phyloP scores from a whole-genome alignment of 495 filamentous ascomycete species.

The Hypoxylon lenormandii region DNA sequence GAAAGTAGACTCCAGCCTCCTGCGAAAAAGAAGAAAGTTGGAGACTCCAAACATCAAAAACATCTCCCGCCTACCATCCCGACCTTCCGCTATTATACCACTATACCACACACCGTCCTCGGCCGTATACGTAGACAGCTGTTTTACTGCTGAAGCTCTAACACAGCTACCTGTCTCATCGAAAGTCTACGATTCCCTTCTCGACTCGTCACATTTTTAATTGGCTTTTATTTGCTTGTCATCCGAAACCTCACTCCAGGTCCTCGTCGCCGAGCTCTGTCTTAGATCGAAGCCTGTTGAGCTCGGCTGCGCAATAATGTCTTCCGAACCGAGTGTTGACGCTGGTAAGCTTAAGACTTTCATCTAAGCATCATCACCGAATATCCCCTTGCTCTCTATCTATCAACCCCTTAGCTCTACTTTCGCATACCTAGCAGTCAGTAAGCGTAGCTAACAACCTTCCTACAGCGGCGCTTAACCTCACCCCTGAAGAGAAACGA shows the following conservation, averaged over 20 bases:
- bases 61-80: constrained; percentile 26
- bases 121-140: constrained; percentile 7
- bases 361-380: constrained; percentile 5
- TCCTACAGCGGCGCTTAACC: constrained; percentile 75
- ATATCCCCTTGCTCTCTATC: constrained; percentile 10
- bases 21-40: constrained; percentile 41
- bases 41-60: constrained; percentile 44
- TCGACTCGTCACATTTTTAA: constrained; percentile 24
- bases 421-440: background rate
- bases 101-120: background rate
- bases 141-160: constrained; percentile 29
- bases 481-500: constrained; percentile 91
- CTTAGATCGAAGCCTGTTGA: constrained; percentile 42
- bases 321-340: constrained; percentile 49
- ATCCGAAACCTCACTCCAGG: constrained; percentile 28
- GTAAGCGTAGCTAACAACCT: constrained; percentile 17
- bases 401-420: background rate
- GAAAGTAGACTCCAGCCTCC: constrained; percentile 36
- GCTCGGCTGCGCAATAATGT: constrained; percentile 51
- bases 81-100: constrained; percentile 33
- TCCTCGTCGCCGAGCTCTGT: constrained; percentile 43
- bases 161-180: constrained; percentile 17
- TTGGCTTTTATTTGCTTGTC: constrained; percentile 31
- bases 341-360: constrained; percentile 45
- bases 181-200: constrained; percentile 3